Evolutionary conservation across 2,329 filamentous ascomycete species (phyloP).

Genomic region (Neofusicoccum sp.): DNA sequence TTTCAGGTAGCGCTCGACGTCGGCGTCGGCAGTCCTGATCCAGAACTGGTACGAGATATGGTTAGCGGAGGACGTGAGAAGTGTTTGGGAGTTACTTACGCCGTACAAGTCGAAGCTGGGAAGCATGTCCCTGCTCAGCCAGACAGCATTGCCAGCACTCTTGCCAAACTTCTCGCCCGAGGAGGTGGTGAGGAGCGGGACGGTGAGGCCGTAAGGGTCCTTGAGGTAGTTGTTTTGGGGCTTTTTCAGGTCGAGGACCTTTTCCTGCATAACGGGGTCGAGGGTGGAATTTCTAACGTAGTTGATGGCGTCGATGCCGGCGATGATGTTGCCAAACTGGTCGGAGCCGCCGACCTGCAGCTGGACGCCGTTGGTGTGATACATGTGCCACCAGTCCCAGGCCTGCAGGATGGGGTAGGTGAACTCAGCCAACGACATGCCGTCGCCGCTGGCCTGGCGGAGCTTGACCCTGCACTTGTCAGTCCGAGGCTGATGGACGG

Average conservation of each 20-base stretch:
- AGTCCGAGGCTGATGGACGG: constrained; percentile 23
- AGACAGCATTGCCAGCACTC: constrained; percentile 89
- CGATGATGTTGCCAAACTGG: constrained; percentile 94
- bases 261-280: constrained; percentile 24
- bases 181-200: constrained; percentile 83
- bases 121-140: constrained; percentile 84
- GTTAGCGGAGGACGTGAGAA: constrained; percentile 10
- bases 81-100: constrained; percentile 41
- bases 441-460: constrained; percentile 81
- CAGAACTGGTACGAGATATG: constrained; percentile 65
- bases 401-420: constrained; percentile 90
- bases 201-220: constrained; percentile 80
- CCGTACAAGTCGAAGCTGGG: constrained; percentile 83
- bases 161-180: constrained; percentile 93
- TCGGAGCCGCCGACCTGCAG: constrained; percentile 95
- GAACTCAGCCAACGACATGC: constrained; percentile 94
- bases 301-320: constrained; percentile 85
- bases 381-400: constrained; percentile 96
- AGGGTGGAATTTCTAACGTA: constrained; percentile 65
- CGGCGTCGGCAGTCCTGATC: constrained; percentile 76
- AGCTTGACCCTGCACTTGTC: constrained; percentile 66
- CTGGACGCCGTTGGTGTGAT: constrained; percentile 67
- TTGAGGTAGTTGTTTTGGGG: constrained; percentile 40
- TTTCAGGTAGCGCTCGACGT: constrained; percentile 80
- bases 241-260: constrained; percentile 23